phyloP scores from a whole-genome alignment of 1,284 basidiomycete species.

The Cryptococcus sp. region DNA sequence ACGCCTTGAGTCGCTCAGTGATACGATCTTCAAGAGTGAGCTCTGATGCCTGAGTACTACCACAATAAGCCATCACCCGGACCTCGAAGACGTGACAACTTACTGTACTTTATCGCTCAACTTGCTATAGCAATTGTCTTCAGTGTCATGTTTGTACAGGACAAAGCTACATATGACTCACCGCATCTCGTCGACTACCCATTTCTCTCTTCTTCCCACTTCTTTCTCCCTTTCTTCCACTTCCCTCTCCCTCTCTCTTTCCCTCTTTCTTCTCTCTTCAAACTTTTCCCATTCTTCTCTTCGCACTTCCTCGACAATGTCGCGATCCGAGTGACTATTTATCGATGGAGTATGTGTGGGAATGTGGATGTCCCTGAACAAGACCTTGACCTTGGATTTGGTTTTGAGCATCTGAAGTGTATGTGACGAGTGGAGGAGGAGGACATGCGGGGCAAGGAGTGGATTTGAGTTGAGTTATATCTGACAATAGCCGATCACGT shows the following conservation, averaged over 20 bases:
- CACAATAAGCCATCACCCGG: background rate
- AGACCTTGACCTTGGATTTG: too few relatives aligned
- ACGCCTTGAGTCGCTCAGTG: slow-evolving; percentile 38
- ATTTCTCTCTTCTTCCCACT: slow-evolving; percentile 36
- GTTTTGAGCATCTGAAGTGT: too few relatives aligned
- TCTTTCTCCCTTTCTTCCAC: slow-evolving; percentile 39
- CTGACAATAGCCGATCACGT: slow-evolving; percentile 25
- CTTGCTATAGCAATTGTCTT: slow-evolving; percentile 15
- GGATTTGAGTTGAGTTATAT: slow-evolving; percentile 14
- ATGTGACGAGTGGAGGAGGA: background rate
- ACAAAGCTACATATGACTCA: slow-evolving; percentile 6
- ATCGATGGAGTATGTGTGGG: background rate
- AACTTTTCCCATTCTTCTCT: slow-evolving; percentile 21
- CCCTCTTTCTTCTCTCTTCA: slow-evolving; percentile 16
- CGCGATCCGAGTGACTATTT: background rate
- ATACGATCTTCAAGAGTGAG: slow-evolving; percentile 43
- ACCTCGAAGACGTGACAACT: background rate
- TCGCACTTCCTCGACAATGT: background rate
- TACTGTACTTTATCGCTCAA: slow-evolving; percentile 38
- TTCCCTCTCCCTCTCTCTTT: slow-evolving; percentile 28
- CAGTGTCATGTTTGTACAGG: background rate
- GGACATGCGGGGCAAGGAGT: slow-evolving; percentile 9
- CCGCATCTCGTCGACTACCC: slow-evolving; percentile 43
- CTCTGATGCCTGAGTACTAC: slow-evolving; percentile 29
- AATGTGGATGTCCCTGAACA: background rate